phyloP scores from a whole-genome alignment of 805 yeast genomes.

The Lachancea waltii region DNA sequence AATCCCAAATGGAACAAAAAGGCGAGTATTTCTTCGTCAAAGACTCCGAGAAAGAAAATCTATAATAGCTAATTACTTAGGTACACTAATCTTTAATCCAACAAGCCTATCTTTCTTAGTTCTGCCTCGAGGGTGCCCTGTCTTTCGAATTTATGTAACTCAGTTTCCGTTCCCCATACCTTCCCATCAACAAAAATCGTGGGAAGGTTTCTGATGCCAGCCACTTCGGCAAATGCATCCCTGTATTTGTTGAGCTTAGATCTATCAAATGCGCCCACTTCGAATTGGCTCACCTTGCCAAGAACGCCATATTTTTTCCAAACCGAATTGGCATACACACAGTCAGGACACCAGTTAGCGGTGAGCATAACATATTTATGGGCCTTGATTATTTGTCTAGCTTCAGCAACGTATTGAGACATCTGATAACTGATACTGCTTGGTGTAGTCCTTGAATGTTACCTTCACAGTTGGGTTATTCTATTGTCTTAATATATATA shows the following conservation, averaged over 20 bases:
- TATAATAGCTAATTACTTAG: too few relatives aligned
- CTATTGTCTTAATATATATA: too few relatives aligned
- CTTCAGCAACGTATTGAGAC: conserved; percentile 33
- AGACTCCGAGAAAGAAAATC: neutral
- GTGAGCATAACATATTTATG: conserved; percentile 53
- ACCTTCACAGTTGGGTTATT: neutral
- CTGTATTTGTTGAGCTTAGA: conserved; percentile 30
- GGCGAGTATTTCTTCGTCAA: conserved; percentile 26
- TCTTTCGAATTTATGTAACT: conserved; percentile 27
- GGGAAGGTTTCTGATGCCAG: conserved; percentile 32
- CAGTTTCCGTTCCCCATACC: conserved; percentile 31
- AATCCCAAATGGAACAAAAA: conserved; percentile 22
- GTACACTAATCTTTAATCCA: too few relatives aligned
- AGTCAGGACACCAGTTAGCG: conserved; percentile 77
- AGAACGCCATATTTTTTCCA: conserved; percentile 48
- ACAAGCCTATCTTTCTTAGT: conserved; percentile 25
- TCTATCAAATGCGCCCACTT: conserved; percentile 30
- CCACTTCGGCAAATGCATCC: conserved; percentile 27
- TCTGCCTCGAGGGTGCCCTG: conserved; percentile 21
- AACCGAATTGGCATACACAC: conserved; percentile 53
- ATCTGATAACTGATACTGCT: too few relatives aligned
- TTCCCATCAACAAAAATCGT: conserved; percentile 30
- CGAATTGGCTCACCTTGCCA: conserved; percentile 48
- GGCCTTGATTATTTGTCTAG: conserved; percentile 39
- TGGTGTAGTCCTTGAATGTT: neutral